These are phyloP conservation scores for Nicotiana paniculata DNA, from an alignment of 257 asterid species.

Conservation along the genomic window DNA sequence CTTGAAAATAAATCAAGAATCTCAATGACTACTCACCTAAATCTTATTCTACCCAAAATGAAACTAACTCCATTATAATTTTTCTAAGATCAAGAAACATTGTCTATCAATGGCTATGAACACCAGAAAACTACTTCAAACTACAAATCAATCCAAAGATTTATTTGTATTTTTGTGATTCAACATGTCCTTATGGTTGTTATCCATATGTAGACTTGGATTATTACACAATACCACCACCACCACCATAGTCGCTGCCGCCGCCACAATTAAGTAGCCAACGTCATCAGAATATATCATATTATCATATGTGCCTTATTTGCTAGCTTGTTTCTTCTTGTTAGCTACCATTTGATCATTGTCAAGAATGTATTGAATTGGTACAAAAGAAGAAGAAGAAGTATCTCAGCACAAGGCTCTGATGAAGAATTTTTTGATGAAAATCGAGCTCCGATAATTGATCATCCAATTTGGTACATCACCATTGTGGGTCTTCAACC, in stretches of 20 bases:
- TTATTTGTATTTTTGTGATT: constrained; percentile 3
- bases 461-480: constrained; percentile 43
- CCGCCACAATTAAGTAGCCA: neutral
- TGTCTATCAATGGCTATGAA: neutral
- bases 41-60: neutral
- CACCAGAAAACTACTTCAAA: constrained; percentile 18
- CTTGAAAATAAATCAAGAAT: neutral
- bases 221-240: constrained; percentile 4
- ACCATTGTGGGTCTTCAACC: constrained; percentile 32
- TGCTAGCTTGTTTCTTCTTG: constrained; percentile 16
- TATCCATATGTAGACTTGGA: neutral
- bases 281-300: constrained; percentile 5
- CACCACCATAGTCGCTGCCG: neutral
- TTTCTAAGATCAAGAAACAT: neutral
- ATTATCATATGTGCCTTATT: constrained; percentile 19
- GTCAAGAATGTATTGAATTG: constrained; percentile 15
- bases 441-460: constrained; percentile 17
- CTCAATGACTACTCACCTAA: constrained; percentile 5
- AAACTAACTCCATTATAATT: neutral
- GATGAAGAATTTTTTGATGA: constrained; percentile 22
- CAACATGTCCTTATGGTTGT: constrained; percentile 6
- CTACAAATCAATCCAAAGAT: constrained; percentile 12
- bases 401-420: neutral
- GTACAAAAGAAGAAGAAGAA: neutral
- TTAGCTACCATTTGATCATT: constrained; percentile 18